These are phyloP conservation scores for Oryza punctata DNA, from an alignment of 176 grass and related monocot genomes.

Conservation along the genomic window DNA sequence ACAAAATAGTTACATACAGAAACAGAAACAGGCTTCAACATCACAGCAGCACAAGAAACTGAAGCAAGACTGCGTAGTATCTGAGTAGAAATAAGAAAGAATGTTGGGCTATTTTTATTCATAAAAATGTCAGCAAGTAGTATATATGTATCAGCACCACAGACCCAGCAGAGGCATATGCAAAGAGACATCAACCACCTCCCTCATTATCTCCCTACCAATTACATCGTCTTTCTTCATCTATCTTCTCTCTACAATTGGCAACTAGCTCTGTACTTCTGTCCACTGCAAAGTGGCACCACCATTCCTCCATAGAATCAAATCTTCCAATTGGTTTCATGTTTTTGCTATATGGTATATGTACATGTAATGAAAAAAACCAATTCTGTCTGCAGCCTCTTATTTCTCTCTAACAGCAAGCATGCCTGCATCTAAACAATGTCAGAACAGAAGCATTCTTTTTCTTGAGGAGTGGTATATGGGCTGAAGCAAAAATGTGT, in stretches of 20 bases:
- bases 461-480: conserved; percentile 36
- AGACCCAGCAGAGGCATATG: conserved; percentile 51
- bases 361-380: conserved; percentile 57
- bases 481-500: conserved; percentile 32
- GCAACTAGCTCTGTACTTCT: conserved; percentile 36
- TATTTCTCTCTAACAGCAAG: conserved; percentile 26
- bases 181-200: conserved; percentile 49
- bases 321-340: conserved; percentile 38
- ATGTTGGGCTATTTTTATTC: conserved; percentile 67
- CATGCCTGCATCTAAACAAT: conserved; percentile 34
- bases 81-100: conserved; percentile 37
- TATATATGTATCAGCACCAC: conserved; percentile 66
- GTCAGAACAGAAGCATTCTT: conserved; percentile 24
- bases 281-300: conserved; percentile 4
- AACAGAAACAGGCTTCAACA: neutral
- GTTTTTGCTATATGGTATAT: conserved; percentile 55
- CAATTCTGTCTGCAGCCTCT: conserved; percentile 1
- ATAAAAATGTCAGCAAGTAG: conserved; percentile 69
- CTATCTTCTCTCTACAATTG: conserved; percentile 43
- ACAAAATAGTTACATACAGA: neutral
- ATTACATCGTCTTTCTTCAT: conserved; percentile 13
- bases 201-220: conserved; percentile 28
- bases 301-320: conserved; percentile 16
- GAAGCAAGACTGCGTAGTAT: conserved; percentile 8
- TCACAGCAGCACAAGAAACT: neutral